Base-by-base conservation (phyloP, 495 filamentous ascomycete genomes). In the Podospora pseudoanserina region DNA sequence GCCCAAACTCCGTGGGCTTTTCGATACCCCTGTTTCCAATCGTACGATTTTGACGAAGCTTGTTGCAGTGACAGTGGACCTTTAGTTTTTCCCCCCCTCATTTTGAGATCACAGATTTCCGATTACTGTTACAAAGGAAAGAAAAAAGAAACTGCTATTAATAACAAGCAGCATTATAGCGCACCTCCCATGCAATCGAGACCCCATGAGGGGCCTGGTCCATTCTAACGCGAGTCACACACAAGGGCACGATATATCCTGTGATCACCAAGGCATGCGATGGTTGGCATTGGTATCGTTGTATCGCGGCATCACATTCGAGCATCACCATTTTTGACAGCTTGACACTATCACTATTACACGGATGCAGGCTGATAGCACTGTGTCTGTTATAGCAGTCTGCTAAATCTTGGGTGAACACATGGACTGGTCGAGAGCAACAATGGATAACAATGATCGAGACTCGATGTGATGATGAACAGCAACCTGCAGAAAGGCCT, bases 1-100 rank as follows among this genome's bases (percentile, higher is more conserved):
- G n/a, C 55, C 23, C 39, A 49, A 49, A 49, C 15, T 49, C 55
- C 23, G 55, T 58, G 6, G 55, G n/a, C 23, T 58, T 58, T 58
- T 4, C 3, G 18, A 6, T 7, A 58, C 55, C 55, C 55, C 55
- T 19, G 55, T 26, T 58, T 58, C n/a, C 55, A 58, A 58, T 58
- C 55, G 55, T 58, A 58, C 55, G 55, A 58, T 58, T 11, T 58
- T 19, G 55, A 58, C 55, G 55, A 26, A 58, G 55, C n/a, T 58
- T 58, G 55, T 58, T 20, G n/a, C 55, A 26, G 55, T 20, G 6
- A 26, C 18, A 18, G 55, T 19, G 55, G 55, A 58, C 55, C n/a
- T 49, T 49, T 5, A 13, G 15, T 13, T 16, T 49, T 49, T 18
- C 0, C 39, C 3, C 39, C 13, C 39, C 34, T 39, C 34, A 23